Conservation (phyloP, 2,329 filamentous ascomycete species). For the Venturiaceae sp. region DNA sequence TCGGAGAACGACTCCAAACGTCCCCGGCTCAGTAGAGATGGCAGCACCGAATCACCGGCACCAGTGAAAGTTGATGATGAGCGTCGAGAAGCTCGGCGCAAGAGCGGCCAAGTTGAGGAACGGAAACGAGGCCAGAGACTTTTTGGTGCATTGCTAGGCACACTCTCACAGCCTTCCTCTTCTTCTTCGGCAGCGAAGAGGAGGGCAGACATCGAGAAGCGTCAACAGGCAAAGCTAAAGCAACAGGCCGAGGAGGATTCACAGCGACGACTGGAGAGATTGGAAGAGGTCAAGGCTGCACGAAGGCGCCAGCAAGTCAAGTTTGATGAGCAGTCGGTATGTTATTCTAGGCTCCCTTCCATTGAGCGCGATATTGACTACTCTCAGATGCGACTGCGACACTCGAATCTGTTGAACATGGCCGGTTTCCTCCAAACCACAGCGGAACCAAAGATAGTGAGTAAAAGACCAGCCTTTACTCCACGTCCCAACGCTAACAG, state of each 20-base stretch:
- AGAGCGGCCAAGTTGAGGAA: constrained; percentile 55
- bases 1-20: constrained; percentile 44
- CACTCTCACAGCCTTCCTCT: constrained; percentile 62
- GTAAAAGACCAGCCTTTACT: constrained; percentile 22
- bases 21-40: constrained; percentile 34
- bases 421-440: constrained; percentile 67
- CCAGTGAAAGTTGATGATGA: constrained; percentile 10
- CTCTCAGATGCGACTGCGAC: constrained; percentile 61
- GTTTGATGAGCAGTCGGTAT: constrained; percentile 68
- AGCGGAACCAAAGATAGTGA: constrained; percentile 62
- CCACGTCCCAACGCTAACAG: neutral
- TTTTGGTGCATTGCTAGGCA: constrained; percentile 73
- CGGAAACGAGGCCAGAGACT: constrained; percentile 75
- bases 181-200: constrained; percentile 54
- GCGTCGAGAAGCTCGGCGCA: constrained; percentile 26
- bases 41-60: constrained; percentile 11
- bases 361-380: constrained; percentile 13
- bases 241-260: constrained; percentile 58
- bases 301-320: constrained; percentile 61
- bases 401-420: constrained; percentile 59
- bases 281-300: constrained; percentile 50
- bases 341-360: constrained; percentile 22
- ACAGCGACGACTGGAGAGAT: constrained; percentile 54
- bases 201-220: constrained; percentile 71
- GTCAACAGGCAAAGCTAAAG: constrained; percentile 66